Evolutionary conservation across 495 filamentous ascomycete genomes (phyloP).

Genomic region (Cairneyella variabilis): DNA sequence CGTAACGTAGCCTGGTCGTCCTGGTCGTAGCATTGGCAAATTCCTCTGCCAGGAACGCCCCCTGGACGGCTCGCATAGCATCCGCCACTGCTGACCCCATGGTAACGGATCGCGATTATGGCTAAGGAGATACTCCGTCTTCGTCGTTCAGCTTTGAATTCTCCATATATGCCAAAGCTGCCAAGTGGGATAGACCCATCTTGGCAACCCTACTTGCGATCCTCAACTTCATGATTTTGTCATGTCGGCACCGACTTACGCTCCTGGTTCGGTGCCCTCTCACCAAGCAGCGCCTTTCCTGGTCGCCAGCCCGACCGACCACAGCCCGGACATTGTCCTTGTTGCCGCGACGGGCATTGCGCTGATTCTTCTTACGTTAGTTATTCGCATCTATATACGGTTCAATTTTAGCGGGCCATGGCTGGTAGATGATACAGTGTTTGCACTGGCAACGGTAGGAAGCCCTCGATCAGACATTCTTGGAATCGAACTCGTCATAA

Average conservation of each 20-base stretch:
- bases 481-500: not conserved
- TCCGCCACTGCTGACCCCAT: not conserved
- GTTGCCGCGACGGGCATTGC: not conserved
- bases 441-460: constrained; percentile 3
- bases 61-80: not conserved
- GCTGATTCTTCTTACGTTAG: constrained; percentile 25
- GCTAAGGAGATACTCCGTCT: not conserved
- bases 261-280: not conserved
- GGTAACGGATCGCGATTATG: not conserved
- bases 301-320: not conserved
- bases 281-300: not conserved
- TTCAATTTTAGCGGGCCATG: constrained; percentile 36
- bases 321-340: not conserved
- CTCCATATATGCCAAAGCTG: not conserved
- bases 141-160: not conserved
- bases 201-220: not conserved
- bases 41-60: not conserved
- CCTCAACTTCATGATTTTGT: not conserved
- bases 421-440: constrained; percentile 32
- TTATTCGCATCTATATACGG: constrained; percentile 44
- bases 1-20: not conserved
- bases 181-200: not conserved
- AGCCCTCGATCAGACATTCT: not conserved
- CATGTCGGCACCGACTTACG: constrained; percentile 1
- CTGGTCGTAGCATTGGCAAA: not conserved